Evolutionary conservation across 129 eudicot species (phyloP).

Genomic region (Escallonia rubra): DNA sequence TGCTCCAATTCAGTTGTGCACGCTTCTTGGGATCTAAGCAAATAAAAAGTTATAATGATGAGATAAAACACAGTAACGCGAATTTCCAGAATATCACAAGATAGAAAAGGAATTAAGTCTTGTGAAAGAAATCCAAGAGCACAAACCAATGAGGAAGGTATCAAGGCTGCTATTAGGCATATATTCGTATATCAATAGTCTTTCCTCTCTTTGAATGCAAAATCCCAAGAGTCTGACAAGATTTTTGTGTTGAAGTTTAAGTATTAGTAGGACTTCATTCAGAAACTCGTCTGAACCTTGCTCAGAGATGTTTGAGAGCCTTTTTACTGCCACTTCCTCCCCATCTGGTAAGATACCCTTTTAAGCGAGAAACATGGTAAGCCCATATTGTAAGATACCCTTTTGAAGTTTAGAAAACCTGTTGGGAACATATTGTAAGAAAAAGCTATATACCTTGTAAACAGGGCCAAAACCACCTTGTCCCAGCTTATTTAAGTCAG

Average conservation of each 20-base stretch:
- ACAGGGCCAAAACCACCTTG: conserved; percentile 18
- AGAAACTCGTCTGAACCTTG: conserved; percentile 19
- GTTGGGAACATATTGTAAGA: no score
- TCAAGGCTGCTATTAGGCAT: conserved; percentile 18
- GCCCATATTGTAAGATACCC: conserved; percentile 12
- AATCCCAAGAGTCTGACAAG: conserved; percentile 30
- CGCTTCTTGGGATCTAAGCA: conserved; percentile 8
- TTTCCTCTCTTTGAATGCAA: conserved; percentile 13
- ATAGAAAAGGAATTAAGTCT: background rate
- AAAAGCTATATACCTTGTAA: background rate
- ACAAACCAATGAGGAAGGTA: conserved; percentile 10
- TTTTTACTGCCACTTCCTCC: conserved; percentile 21
- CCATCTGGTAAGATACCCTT: conserved; percentile 15
- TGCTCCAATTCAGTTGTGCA: conserved; percentile 12
- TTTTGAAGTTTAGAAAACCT: no score
- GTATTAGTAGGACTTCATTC: conserved; percentile 19
- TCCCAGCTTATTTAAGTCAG: conserved; percentile 18
- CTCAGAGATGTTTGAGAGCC: conserved; percentile 10
- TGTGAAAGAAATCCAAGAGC: background rate
- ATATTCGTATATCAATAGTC: conserved; percentile 19
- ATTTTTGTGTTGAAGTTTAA: conserved; percentile 27
- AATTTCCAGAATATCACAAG: background rate
- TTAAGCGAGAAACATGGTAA: no score
- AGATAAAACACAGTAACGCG: background rate
- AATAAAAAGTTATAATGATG: background rate